Conservation (phyloP, 1,284 basidiomycete genomes). For the Ustilago sp. region DNA sequence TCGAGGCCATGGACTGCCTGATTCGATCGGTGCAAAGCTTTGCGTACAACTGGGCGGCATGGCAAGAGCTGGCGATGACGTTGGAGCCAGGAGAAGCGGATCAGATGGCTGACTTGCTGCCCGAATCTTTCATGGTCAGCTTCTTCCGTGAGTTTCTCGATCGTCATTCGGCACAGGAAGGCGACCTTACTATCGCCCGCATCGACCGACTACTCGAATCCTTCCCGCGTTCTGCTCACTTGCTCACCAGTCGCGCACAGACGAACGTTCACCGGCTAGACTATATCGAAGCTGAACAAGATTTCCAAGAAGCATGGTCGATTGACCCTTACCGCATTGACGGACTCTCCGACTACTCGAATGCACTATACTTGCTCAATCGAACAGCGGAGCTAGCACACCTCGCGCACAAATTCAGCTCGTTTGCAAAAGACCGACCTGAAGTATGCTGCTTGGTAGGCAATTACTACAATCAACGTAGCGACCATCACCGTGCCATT, state of each 20-base stretch:
- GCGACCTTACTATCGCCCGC: conserved; percentile 48
- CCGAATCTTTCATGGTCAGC: conserved; percentile 79
- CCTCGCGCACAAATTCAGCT: conserved; percentile 77
- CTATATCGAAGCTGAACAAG: conserved; percentile 61
- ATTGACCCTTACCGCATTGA: conserved; percentile 91
- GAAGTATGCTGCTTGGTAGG: conserved; percentile 93
- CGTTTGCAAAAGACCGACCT: conserved; percentile 59
- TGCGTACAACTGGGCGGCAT: conserved; percentile 96
- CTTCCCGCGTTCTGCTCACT: conserved; percentile 86
- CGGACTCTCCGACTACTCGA: conserved; percentile 95
- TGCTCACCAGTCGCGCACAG: conserved; percentile 74
- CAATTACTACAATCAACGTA: conserved; percentile 92
- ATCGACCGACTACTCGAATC: conserved; percentile 75
- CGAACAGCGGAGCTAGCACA: conserved; percentile 87
- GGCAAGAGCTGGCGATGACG: conserved; percentile 72
- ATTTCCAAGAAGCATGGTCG: conserved; percentile 63
- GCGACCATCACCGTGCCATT: conserved; percentile 94
- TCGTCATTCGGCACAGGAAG: conserved; percentile 78
- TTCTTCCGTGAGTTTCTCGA: conserved; percentile 91
- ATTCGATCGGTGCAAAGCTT: conserved; percentile 82
- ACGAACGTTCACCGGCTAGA: conserved; percentile 51
- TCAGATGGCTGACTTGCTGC: conserved; percentile 74
- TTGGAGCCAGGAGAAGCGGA: conserved; percentile 49
- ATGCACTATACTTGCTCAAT: conserved; percentile 95
- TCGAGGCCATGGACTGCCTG: conserved; percentile 84